Base-by-base conservation (phyloP, 495 filamentous ascomycete genomes). In the Glarea lozoyensis region DNA sequence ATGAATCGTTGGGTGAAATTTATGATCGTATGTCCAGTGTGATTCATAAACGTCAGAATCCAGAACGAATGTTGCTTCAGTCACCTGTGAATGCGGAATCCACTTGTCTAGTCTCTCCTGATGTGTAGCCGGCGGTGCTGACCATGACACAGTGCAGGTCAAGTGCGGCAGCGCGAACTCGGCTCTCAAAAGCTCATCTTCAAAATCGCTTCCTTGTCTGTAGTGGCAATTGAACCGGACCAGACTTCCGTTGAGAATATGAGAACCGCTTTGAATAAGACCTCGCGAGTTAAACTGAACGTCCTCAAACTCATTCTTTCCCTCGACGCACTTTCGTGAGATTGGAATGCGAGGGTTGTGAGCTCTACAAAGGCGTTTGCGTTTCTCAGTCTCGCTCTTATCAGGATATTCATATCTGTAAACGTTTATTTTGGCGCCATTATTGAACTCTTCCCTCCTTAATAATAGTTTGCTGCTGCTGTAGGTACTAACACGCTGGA, bases 21-120 rank as follows among this genome's bases (percentile, higher is more conserved):
- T 76, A 56, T 80, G 76, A 44, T 79, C 73, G 40, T 80, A 80
- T 5, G 68, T 50, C 75, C 75, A 79, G 21, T 61, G 67, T 41
- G 68, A 65, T 45, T 76, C 67, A 40, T 73, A 79, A 16, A 75
- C 70, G 53, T 78, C 67, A 10, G 67, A 53, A 11, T 65, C 70
- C 43, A 77, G 65, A 10, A 75, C 66, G 42, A 77, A 78, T 3
- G 68, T 79, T 4, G 73, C 75, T 51, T 77, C 72, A 5, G 68
- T 75, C 2, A 79, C 71, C 40, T 73, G 73, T 4, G 74, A 66
- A 51, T 73, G 71, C 20, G 75, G 75, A 40, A 78, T 76, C 74
- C 75, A 79, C 31, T 66, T 64, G 15, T 78, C 68, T 17, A 68
- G 57, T 56, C 71, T 74, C 37, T 73, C 65, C 2, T 69, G 62